Evolutionary conservation across 352 stramenopile species (phyloP).

Genomic region (Phytophthora capsici): DNA sequence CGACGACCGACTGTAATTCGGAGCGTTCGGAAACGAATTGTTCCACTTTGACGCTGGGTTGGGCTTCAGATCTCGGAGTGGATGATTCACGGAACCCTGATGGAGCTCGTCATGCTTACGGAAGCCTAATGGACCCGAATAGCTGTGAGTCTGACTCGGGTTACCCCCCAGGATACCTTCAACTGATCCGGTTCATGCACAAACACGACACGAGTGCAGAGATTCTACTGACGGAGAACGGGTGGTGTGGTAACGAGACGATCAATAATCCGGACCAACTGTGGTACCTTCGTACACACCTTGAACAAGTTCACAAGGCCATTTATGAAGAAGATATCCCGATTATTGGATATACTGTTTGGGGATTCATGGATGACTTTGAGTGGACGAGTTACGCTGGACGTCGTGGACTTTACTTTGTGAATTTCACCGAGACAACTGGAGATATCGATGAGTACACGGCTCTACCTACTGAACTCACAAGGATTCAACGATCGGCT

Average conservation of each 20-base stretch:
- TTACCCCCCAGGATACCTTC: constrained; percentile 60
- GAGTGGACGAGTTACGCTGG: constrained; percentile 46
- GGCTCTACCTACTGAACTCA: constrained; percentile 30
- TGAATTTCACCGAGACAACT: constrained; percentile 53
- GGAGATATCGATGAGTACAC: constrained; percentile 38
- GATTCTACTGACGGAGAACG: constrained; percentile 70
- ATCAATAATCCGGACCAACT: constrained; percentile 66
- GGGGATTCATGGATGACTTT: constrained; percentile 62
- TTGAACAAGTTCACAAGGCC: constrained; percentile 63
- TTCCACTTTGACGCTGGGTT: constrained; percentile 41
- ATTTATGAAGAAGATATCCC: constrained; percentile 56
- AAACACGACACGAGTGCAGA: constrained; percentile 44
- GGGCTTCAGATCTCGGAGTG: constrained; percentile 49
- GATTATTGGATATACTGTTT: constrained; percentile 92
- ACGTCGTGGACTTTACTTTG: constrained; percentile 64
- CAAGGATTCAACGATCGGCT: constrained; percentile 49
- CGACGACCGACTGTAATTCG: constrained; percentile 55
- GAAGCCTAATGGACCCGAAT: constrained; percentile 38
- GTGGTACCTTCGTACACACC: constrained; percentile 59
- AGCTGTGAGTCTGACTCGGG: constrained; percentile 34
- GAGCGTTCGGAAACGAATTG: constrained; percentile 45
- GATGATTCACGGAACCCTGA: constrained; percentile 40
- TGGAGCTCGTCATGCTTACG: constrained; percentile 39
- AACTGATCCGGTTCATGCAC: constrained; percentile 61
- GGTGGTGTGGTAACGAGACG: constrained; percentile 65